Evolutionary conservation across 73 alveolate species (phyloP), one percentile per base, ranked within the genome.

Genomic region (Paraurostyla sp.): DNA sequence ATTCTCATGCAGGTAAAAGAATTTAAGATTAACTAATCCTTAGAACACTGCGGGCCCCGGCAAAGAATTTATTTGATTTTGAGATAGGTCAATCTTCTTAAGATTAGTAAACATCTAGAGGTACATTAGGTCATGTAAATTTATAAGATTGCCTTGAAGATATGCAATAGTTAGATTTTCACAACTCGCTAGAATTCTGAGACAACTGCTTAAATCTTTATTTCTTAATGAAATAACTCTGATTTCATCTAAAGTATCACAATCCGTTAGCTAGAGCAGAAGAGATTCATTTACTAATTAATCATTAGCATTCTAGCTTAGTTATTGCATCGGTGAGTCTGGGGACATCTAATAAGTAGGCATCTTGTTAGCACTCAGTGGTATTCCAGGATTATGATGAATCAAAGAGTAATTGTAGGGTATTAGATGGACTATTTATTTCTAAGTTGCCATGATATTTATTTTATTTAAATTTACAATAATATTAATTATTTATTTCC

Each of bases 141-240:
- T 30, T 15, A 82, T 41, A 2, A 22, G 15, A 58, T 89, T 89
- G 20, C 90, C 89, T 49, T 89, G 87, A 16, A 84, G 63, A 54
- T 89, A 89, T 35, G 85, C 89, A 0, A 89, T 65, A 9, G 75
- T 30, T n/a, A 89, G 59, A 52, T 89, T 89, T 3, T 38, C 22
- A 49, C 95, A 90, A 27, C 40, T 50, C 0, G 71, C 57, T 4
- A 90, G 78, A 9, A 90, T 58, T 23, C 83, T 41, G 16, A 90
- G 30, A n/a, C 83, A 40, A 15, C 78, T 18, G 38, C 16, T 33
- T 36, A 68, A 51, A 27, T 46, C 46, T 58, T 90, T 82, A 43
- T 83, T 82, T 30, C 92, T 81, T 45, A 90, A 41, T 20, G 92
- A 82, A 30, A 90, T 90, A 4, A 89, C 95, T 87, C 81, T 90